Base-by-base conservation (phyloP, 2,329 filamentous ascomycete genomes). In the Kalmusia sp. region DNA sequence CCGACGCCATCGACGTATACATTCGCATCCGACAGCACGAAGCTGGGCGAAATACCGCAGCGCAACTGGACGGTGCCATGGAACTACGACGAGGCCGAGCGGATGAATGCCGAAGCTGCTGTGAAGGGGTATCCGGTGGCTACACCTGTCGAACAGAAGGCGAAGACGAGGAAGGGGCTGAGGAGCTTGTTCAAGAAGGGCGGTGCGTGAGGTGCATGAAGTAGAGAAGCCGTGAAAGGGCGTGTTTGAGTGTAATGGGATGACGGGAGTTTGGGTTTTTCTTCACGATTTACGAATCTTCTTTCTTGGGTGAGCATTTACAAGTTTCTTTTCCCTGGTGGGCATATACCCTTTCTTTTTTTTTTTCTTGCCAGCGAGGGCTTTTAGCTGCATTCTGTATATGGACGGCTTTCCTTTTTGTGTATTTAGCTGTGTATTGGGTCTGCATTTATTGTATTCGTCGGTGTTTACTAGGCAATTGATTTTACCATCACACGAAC, bases 41-140 rank as follows among this genome's bases (percentile, higher is more conserved):
- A 79, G 62, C 66, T 81, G 7, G 79, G 79, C 37, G 79, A 80
- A 58, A 80, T 81, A 5, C 78, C 79, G 4, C 64, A 78, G 63
- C 69, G 74, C 31, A 71, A 73, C 40, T 80, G 79, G 79, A 67
- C 70, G 0, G 67, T 54, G 49, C 76, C 77, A 5, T 79, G 68
- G 50, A 74, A 80, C 49, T 76, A 73, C 40, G 74, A 75, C 28
- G 72, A 70, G 28, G 77, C 76, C 48, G 75, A 73, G 38, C 62
- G 73, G 19, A 57, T 75, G 59, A 80, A 80, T 50, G 60, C 61
- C 4, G 72, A 78, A 55, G 76, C 76, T 25, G 66, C 60, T 14
- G 43, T 58, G 34, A 50, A 39, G 11, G 53, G 46, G 14, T 37
- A 55, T 17, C 53, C 59, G 1, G 49, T 54, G 11, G 34, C 52